Evolutionary conservation across 768 basidiomycete genomes (phyloP), one percentile per base, ranked within the genome.

Genomic region (Tricholoma terreum): DNA sequence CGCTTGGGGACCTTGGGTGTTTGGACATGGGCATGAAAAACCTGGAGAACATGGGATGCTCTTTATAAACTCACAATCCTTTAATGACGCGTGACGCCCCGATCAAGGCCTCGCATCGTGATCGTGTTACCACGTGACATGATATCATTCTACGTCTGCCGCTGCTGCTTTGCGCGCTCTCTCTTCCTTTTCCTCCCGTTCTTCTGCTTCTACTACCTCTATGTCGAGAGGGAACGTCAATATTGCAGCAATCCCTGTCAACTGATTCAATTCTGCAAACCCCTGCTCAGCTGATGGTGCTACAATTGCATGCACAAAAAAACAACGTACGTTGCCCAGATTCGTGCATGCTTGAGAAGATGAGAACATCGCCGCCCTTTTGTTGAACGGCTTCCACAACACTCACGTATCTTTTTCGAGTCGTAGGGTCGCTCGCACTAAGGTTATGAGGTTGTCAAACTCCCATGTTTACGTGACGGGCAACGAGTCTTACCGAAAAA

Each of bases 281-380:
- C 22, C 2, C 10, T 22, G 6, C 59, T 14, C 8, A 42, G 19
- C 50, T 52, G 22, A 11, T 35, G 52, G 40, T 63, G 48, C 5
- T 56, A 55, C 14, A 48, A 56, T 40, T 24, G 30, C 19, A 31
- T 30, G 42, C 36, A 58, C 12, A n/a, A n/a, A 43, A 35, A 45
- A n/a, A 34, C 46, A 33, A 77, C 91, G 66, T 67, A 96, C 94
- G 95, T 80, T 98, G 94, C 12, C 97, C 97, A 19, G 92, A 93
- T 74, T 99, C 97, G 68, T 99, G 97, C 97, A 99, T 98, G 66
- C 94, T 98, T 4, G 96, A 98, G 72, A 98, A 99, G 61, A 98
- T 94, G 17, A 98, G 79, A 5, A 94, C 94, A 67, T 98, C 95
- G 22, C 87, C 96, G 22, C 94, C 93, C 61, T 90, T 92, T 46